A percentile compares a stretch with the other conserved stretches of the same genome.
Conservation (phyloP, 2,329 filamentous ascomycete species). For the Sporothrix mexicana region DNA sequence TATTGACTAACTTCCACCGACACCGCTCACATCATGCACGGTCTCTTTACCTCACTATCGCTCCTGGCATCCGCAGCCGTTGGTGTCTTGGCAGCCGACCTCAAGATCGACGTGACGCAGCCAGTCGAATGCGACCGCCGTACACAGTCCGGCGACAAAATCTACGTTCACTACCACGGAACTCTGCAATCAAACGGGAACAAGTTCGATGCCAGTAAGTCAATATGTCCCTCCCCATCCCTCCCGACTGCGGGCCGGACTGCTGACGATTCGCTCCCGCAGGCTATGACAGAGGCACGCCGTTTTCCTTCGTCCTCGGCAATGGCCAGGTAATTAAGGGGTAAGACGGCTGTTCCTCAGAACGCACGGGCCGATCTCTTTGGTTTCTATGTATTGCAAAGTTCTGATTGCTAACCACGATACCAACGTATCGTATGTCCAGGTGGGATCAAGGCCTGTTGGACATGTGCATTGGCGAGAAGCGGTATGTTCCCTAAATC, state of each 20-base stretch:
- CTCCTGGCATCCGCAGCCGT: slow-evolving; percentile 59
- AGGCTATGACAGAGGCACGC: slow-evolving; percentile 70
- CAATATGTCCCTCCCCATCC: background rate
- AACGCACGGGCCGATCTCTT: background rate
- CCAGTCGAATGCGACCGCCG: slow-evolving; percentile 80
- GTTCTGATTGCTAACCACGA: background rate
- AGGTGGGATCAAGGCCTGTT: slow-evolving; percentile 90
- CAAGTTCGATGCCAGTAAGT: slow-evolving; percentile 79
- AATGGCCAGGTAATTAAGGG: slow-evolving; percentile 86
- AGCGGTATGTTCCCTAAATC: slow-evolving; percentile 57
- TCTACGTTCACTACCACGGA: slow-evolving; percentile 88
- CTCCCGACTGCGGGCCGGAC: background rate
- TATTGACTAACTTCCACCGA: background rate
- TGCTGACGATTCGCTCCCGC: background rate
- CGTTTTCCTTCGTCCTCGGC: slow-evolving; percentile 81
- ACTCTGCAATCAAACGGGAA: slow-evolving; percentile 74
- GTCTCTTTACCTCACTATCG: slow-evolving; percentile 54
- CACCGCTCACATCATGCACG: slow-evolving; percentile 52
- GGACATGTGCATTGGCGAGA: slow-evolving; percentile 96
- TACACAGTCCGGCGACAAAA: slow-evolving; percentile 74
- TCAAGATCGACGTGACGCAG: slow-evolving; percentile 78
- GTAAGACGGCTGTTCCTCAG: slow-evolving; percentile 51
- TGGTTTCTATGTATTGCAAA: too few species aligned
- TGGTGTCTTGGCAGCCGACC: slow-evolving; percentile 59
- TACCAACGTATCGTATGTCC: slow-evolving; percentile 37